phyloP scores from a whole-genome alignment of 2,329 filamentous ascomycete genomes.

The Paraphaeosphaeria sporulosa region DNA sequence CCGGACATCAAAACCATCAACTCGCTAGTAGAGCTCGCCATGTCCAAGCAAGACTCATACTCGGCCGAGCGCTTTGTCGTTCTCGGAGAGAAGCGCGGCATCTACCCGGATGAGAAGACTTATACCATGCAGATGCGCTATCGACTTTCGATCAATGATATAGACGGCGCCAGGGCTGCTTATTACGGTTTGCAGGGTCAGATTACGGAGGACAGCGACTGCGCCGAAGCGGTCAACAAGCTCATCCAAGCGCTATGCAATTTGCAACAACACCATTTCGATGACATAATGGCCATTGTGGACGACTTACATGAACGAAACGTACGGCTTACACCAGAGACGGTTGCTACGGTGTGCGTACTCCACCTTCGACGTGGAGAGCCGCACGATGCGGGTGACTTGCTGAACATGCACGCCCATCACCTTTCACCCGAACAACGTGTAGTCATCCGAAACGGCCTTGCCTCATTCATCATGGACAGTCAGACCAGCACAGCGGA shows the following conservation, averaged over 20 bases:
- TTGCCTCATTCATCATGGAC: constrained; percentile 74
- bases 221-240: constrained; percentile 71
- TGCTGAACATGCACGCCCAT: constrained; percentile 77
- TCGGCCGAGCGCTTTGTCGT: constrained; percentile 76
- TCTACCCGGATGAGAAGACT: constrained; percentile 73
- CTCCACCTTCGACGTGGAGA: constrained; percentile 80
- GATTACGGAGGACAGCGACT: constrained; percentile 64
- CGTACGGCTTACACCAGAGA: constrained; percentile 74
- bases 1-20: constrained; percentile 81
- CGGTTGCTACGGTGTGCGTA: constrained; percentile 75
- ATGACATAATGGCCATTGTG: constrained; percentile 75
- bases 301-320: constrained; percentile 75
- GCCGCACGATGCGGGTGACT: constrained; percentile 78
- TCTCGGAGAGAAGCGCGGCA: constrained; percentile 69
- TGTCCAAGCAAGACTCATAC: constrained; percentile 72
- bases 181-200: constrained; percentile 69
- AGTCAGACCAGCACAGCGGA: constrained; percentile 70
- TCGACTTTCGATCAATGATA: constrained; percentile 74
- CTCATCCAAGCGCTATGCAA: constrained; percentile 75
- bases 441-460: constrained; percentile 67
- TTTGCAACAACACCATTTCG: constrained; percentile 68
- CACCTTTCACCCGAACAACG: constrained; percentile 76
- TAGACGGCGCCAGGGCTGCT: constrained; percentile 72
- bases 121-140: constrained; percentile 79
- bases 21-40: constrained; percentile 74